Evolutionary conservation across 2,329 filamentous ascomycete species (phyloP), one percentile per base, ranked within the genome.

Genomic region (Aureobasidium sp.): DNA sequence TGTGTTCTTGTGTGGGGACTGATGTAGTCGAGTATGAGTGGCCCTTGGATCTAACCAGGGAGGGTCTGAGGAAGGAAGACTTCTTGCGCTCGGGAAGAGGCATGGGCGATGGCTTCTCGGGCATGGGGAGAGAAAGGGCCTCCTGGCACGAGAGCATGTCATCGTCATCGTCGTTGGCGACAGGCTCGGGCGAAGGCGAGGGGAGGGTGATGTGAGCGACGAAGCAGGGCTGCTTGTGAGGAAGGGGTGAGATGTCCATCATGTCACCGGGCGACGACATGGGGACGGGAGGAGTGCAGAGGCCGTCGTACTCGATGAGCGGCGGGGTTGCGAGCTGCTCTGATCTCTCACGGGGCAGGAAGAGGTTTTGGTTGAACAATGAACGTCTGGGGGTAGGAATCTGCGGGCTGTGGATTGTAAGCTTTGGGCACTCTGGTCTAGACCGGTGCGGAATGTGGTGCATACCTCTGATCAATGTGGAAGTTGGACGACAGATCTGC

Each of bases 401-500:
- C 74, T 89, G 87, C 37, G 91, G 91, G 75, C 91, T 96, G 75
- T 55, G 63, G 59, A 73, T 69, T 67, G 73, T 82, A 68, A 82
- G 75, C 67, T 46, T 66, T 26, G 47, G 44, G 36, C 57, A 32
- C 34, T 42, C 29, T 13, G 64, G 64, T 62, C 65, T 64, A 61
- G 53, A 47, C 63, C 62, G 65, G 65, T 68, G 69, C 68, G 68
- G 68, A 72, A 70, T 70, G 68, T 69, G 78, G 83, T 37, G 36
- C 57, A 67, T 80, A 97, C 93, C 92, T 97, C 72, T 88, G 91
- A 76, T 97, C 92, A 74, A 97, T 89, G 73, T 93, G 89, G 74
- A 97, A 96, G 79, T 97, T 99, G 73, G 96, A 91, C 63, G 92
- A 97, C 69, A 97, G 82, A 77, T 99, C 94, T 65, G 91, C 92